These are phyloP conservation scores for Talaromyces trachyspermus DNA, from an alignment of 495 filamentous ascomycete species.

Conservation along the genomic window DNA sequence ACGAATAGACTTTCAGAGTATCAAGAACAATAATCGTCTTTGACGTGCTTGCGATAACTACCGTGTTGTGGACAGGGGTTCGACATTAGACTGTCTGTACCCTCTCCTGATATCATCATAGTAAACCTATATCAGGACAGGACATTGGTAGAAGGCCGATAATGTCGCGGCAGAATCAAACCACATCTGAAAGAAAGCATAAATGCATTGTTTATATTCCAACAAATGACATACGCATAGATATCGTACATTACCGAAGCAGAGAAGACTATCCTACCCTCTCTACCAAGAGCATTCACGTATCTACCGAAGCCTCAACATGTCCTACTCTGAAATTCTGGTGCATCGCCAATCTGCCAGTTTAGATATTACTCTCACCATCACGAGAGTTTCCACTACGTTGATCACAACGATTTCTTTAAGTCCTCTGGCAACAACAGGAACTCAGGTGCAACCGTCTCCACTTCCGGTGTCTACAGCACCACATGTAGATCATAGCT, in stretches of 20 bases:
- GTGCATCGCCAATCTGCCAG: constrained; percentile 2
- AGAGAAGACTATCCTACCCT: background rate
- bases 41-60: background rate
- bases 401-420: background rate
- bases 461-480: background rate
- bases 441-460: constrained; percentile 6
- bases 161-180: background rate
- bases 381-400: constrained; percentile 5
- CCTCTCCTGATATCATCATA: background rate
- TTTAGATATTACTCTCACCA: constrained; percentile 3
- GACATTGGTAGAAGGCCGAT: background rate
- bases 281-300: background rate
- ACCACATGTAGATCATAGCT: background rate
- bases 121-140: background rate
- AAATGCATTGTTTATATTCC: background rate
- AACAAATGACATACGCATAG: background rate
- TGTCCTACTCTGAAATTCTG: constrained; percentile 4
- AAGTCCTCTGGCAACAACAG: background rate
- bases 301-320: background rate
- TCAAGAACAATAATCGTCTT: background rate
- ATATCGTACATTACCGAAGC: background rate
- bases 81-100: background rate
- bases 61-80: background rate
- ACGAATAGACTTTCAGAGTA: too few species aligned
- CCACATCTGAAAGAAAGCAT: background rate